Conservation (phyloP, 2,329 filamentous ascomycete species). For the Hypoxylon sp. region DNA sequence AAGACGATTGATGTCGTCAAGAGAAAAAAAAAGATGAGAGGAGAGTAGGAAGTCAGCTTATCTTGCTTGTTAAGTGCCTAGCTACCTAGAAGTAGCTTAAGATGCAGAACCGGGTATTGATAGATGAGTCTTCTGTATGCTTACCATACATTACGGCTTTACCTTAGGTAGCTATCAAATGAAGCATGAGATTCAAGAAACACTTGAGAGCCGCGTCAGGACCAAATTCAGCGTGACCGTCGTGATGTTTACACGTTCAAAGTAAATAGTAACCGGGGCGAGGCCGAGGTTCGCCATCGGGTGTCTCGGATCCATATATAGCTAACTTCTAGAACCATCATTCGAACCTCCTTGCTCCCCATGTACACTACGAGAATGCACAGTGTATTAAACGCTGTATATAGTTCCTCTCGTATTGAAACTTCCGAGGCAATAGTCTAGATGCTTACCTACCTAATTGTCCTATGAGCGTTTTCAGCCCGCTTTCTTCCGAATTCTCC, state of each 20-base stretch:
- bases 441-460: background rate
- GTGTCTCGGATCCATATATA: background rate
- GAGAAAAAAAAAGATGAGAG: constrained; percentile 40
- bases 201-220: background rate
- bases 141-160: background rate
- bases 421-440: background rate
- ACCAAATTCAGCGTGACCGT: background rate
- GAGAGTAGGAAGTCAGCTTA: background rate
- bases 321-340: background rate
- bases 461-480: constrained; percentile 7
- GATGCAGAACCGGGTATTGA: background rate
- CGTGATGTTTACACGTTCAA: background rate
- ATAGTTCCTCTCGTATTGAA: background rate
- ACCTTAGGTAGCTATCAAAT: too few relatives aligned
- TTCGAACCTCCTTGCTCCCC: background rate
- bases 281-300: background rate
- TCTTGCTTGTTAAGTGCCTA: background rate
- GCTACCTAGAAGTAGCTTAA: constrained; percentile 1
- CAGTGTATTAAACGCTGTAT: background rate
- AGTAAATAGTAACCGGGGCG: background rate
- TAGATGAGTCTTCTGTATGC: background rate
- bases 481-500: constrained; percentile 10
- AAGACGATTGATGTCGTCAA: constrained; percentile 5
- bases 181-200: background rate
- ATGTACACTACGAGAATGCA: background rate